Conservation (phyloP, 495 filamentous ascomycete genomes). For the Neurospora sp. region DNA sequence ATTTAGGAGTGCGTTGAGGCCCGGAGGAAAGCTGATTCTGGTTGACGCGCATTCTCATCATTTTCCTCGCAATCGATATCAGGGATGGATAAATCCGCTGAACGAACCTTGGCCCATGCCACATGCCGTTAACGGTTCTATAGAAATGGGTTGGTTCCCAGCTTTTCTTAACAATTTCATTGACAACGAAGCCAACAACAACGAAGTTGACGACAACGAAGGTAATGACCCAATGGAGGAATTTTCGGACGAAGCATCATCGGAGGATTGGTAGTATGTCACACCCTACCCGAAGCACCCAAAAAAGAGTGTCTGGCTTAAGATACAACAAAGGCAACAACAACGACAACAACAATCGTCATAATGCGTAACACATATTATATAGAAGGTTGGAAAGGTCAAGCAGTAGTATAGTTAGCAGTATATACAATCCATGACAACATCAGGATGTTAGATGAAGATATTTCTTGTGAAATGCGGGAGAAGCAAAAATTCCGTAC, state of each 20-base stretch:
- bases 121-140: background rate
- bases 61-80: background rate
- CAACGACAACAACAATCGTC: background rate
- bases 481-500: background rate
- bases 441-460: background rate
- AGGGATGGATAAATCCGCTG: background rate
- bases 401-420: background rate
- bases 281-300: background rate
- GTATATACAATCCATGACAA: background rate
- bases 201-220: background rate
- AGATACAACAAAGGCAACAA: background rate
- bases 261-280: background rate
- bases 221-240: too few species aligned
- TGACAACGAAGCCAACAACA: background rate
- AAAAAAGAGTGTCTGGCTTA: background rate
- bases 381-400: background rate
- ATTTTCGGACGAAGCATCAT: background rate
- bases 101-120: background rate
- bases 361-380: background rate
- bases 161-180: background rate
- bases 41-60: slow-evolving; percentile 3
- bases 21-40: slow-evolving; percentile 12
- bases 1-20: slow-evolving; percentile 8
- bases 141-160: background rate
- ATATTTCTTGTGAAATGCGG: background rate